These are phyloP conservation scores for Cercospora sesami DNA, from an alignment of 2,329 filamentous ascomycete species.

Conservation along the genomic window DNA sequence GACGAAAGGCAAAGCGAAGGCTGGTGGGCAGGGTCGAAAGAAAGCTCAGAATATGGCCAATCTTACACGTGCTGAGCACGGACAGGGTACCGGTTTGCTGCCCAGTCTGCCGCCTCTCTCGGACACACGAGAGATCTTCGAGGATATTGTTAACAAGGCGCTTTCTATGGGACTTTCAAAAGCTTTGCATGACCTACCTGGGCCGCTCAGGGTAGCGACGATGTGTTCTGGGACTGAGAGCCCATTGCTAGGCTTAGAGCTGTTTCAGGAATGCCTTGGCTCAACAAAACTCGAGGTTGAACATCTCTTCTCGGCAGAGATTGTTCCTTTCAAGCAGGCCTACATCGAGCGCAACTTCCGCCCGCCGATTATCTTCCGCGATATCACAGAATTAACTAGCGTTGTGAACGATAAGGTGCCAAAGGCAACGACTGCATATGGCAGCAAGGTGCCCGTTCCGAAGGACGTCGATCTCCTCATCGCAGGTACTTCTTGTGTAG, in stretches of 20 bases:
- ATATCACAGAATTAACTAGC: slow-evolving; percentile 45
- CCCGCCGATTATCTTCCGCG: slow-evolving; percentile 46
- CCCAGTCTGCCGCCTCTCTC: slow-evolving; percentile 49
- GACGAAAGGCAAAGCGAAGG: not conserved
- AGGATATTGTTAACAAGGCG: slow-evolving; percentile 48
- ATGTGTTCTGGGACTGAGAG: slow-evolving; percentile 79
- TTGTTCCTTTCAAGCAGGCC: slow-evolving; percentile 49
- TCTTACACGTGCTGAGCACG: not conserved
- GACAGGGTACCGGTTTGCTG: slow-evolving; percentile 6
- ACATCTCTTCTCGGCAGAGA: slow-evolving; percentile 51
- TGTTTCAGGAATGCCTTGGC: slow-evolving; percentile 49
- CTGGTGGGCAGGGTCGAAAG: not conserved
- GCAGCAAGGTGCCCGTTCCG: slow-evolving; percentile 59
- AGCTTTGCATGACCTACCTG: not conserved
- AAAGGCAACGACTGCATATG: slow-evolving; percentile 62
- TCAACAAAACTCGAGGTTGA: slow-evolving; percentile 32
- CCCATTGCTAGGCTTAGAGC: slow-evolving; percentile 65
- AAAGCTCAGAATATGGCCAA: slow-evolving; percentile 9
- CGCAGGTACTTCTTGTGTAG: slow-evolving; percentile 73
- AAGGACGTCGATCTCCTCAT: slow-evolving; percentile 63
- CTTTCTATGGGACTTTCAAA: slow-evolving; percentile 11
- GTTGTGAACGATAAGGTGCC: slow-evolving; percentile 29
- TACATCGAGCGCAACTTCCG: slow-evolving; percentile 52
- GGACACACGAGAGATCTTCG: slow-evolving; percentile 53
- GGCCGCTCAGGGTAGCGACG: slow-evolving; percentile 61